A percentile compares a stretch with the other conserved stretches of the same genome.
Evolutionary conservation across 2,329 filamentous ascomycete genomes (phyloP).

Genomic region (Aspergillus ibericus): DNA sequence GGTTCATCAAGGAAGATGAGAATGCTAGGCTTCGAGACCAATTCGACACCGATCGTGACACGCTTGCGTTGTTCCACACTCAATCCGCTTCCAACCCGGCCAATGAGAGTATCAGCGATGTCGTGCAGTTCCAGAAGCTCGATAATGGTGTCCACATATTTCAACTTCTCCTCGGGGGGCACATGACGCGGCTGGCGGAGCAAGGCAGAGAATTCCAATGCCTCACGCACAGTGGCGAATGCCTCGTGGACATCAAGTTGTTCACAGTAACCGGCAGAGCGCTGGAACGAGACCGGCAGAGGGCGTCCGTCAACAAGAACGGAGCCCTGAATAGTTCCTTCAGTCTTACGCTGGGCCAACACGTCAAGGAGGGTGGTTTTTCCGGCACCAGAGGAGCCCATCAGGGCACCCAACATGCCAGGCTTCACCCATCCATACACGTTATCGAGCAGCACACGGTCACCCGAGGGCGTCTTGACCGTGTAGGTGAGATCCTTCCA

Average conservation of each 20-base stretch:
- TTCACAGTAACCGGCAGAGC: conserved; percentile 67
- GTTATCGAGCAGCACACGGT: conserved; percentile 61
- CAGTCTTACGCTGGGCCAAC: conserved; percentile 67
- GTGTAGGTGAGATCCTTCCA: conserved; percentile 73
- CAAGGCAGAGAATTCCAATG: conserved; percentile 65
- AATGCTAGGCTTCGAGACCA: conserved; percentile 66
- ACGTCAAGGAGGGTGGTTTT: conserved; percentile 76
- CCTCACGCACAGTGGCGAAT: conserved; percentile 65
- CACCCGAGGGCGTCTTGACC: conserved; percentile 59
- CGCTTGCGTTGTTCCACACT: conserved; percentile 68
- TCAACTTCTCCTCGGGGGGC: conserved; percentile 60
- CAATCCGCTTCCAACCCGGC: conserved; percentile 43
- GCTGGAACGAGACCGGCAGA: conserved; percentile 62
- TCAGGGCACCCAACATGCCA: conserved; percentile 72
- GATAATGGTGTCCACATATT: conserved; percentile 65
- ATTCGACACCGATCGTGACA: conserved; percentile 70
- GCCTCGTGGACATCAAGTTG: conserved; percentile 69
- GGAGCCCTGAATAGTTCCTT: conserved; percentile 61
- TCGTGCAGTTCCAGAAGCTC: conserved; percentile 63
- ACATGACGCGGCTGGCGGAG: conserved; percentile 57
- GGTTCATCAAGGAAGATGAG: conserved; percentile 71
- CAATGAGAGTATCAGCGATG: conserved; percentile 64
- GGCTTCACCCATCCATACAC: conserved; percentile 76
- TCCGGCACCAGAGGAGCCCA: conserved; percentile 76
- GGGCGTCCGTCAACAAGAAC: conserved; percentile 66